A percentile compares a stretch with the other conserved stretches of the same genome.
phyloP scores from a whole-genome alignment of 2,329 filamentous ascomycete genomes.

The Penicillium sclerotiorum region DNA sequence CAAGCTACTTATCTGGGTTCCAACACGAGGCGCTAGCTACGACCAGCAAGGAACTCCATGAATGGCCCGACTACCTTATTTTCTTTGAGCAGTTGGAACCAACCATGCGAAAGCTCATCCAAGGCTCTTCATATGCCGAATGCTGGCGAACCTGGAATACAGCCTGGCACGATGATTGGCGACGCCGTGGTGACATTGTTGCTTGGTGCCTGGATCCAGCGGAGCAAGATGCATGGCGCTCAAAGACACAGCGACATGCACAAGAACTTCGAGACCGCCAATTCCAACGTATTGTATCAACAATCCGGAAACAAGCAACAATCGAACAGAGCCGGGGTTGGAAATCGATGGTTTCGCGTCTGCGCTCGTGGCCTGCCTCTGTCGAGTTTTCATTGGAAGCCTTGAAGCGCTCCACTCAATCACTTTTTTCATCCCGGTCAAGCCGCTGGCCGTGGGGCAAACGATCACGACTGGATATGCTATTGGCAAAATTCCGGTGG shows the following conservation, averaged over 20 bases:
- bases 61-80: slow-evolving; percentile 53
- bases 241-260: slow-evolving; percentile 25
- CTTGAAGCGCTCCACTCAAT: slow-evolving; percentile 19
- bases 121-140: slow-evolving; percentile 55
- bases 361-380: slow-evolving; percentile 6
- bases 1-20: slow-evolving; percentile 30
- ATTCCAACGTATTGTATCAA: slow-evolving; percentile 40
- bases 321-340: slow-evolving; percentile 16
- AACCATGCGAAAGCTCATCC: slow-evolving; percentile 48
- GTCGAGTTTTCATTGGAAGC: slow-evolving; percentile 13
- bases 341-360: slow-evolving; percentile 11
- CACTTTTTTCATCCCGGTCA: slow-evolving; percentile 17
- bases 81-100: slow-evolving; percentile 63
- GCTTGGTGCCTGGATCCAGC: slow-evolving; percentile 57
- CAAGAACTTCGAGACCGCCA: slow-evolving; percentile 32
- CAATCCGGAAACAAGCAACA: slow-evolving; percentile 29
- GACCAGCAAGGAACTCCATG: slow-evolving; percentile 25
- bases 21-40: neutral
- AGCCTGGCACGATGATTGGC: slow-evolving; percentile 64
- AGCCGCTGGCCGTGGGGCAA: slow-evolving; percentile 20
- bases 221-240: slow-evolving; percentile 41
- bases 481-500: slow-evolving; percentile 7
- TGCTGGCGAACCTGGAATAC: slow-evolving; percentile 64
- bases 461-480: slow-evolving; percentile 9
- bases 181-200: slow-evolving; percentile 63